A percentile compares a stretch with the other conserved stretches of the same genome.
Evolutionary conservation across 352 stramenopile genomes (phyloP).

Genomic region (Lagenidium giganteum): DNA sequence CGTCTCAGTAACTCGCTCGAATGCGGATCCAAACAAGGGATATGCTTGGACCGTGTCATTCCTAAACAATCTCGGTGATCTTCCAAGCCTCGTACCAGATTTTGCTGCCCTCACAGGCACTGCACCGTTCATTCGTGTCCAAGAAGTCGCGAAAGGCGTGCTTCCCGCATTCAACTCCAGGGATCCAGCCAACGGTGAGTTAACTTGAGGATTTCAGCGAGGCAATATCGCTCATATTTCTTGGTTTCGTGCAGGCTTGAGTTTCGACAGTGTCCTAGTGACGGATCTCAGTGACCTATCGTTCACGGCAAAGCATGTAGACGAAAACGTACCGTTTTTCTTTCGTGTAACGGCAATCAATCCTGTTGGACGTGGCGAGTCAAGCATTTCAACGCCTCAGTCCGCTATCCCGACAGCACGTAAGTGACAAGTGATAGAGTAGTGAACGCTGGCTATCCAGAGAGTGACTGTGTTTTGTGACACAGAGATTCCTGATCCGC

Average conservation of each 20-base stretch:
- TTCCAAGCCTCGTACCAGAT: constrained; percentile 77
- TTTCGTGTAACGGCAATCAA: constrained; percentile 93
- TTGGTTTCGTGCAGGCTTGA: constrained; percentile 35
- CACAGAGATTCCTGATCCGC: constrained; percentile 52
- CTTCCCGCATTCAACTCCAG: constrained; percentile 90
- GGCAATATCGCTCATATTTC: too few relatives aligned
- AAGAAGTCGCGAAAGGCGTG: constrained; percentile 65
- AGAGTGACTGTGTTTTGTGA: neutral
- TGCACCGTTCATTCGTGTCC: constrained; percentile 71
- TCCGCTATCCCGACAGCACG: constrained; percentile 82
- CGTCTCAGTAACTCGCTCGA: constrained; percentile 82
- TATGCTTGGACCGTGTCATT: constrained; percentile 94
- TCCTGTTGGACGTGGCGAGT: constrained; percentile 59
- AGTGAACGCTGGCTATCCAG: constrained; percentile 1
- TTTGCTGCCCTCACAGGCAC: constrained; percentile 86
- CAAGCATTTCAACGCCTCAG: constrained; percentile 71
- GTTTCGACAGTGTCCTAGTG: constrained; percentile 83
- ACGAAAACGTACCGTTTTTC: constrained; percentile 94
- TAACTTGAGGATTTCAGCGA: neutral
- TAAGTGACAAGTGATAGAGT: too few relatives aligned
- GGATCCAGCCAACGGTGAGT: constrained; percentile 62
- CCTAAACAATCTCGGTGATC: constrained; percentile 84
- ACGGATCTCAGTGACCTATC: constrained; percentile 86
- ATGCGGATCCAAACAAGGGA: constrained; percentile 87
- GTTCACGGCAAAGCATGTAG: constrained; percentile 77